phyloP scores from a whole-genome alignment of 2,329 filamentous ascomycete genomes.

The Ophiostoma sp. region DNA sequence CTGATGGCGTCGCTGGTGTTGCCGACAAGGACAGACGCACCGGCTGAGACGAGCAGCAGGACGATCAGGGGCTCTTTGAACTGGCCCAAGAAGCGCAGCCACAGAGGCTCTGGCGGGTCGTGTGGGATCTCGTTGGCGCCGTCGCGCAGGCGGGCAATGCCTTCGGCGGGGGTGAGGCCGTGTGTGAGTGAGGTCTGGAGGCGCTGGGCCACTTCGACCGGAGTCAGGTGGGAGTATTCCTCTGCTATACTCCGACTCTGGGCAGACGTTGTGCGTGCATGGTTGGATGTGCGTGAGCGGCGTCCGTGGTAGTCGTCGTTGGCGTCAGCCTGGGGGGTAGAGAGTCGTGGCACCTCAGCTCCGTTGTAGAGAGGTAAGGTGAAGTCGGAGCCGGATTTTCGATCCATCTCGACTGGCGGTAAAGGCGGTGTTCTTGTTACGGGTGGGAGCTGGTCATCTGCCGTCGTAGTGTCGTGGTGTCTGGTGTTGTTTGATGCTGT shows the following conservation, averaged over 20 bases:
- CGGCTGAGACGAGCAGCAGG: slow-evolving; percentile 82
- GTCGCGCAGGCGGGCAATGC: slow-evolving; percentile 69
- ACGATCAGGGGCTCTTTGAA: slow-evolving; percentile 95
- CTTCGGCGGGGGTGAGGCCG: slow-evolving; percentile 76
- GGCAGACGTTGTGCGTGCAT: slow-evolving; percentile 28
- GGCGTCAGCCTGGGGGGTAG: slow-evolving; percentile 18
- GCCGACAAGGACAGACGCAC: slow-evolving; percentile 80
- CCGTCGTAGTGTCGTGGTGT: neutral
- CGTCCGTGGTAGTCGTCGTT: slow-evolving; percentile 25
- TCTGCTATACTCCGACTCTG: slow-evolving; percentile 49
- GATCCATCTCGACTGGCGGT: slow-evolving; percentile 26
- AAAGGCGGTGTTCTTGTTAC: neutral
- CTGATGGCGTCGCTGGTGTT: slow-evolving; percentile 94
- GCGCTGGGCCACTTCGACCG: slow-evolving; percentile 69
- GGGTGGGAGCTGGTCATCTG: neutral
- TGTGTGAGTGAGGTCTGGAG: slow-evolving; percentile 77
- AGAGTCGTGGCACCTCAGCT: slow-evolving; percentile 21
- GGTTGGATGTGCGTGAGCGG: slow-evolving; percentile 25
- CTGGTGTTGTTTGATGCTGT: neutral
- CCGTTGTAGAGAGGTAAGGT: slow-evolving; percentile 27
- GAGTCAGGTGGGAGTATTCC: slow-evolving; percentile 62
- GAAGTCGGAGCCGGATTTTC: slow-evolving; percentile 23
- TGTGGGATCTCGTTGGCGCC: slow-evolving; percentile 93
- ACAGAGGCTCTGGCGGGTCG: slow-evolving; percentile 87
- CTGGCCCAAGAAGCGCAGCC: slow-evolving; percentile 91